These are phyloP conservation scores for Senna siamea DNA, from an alignment of 306 rosid species.

Conservation along the genomic window DNA sequence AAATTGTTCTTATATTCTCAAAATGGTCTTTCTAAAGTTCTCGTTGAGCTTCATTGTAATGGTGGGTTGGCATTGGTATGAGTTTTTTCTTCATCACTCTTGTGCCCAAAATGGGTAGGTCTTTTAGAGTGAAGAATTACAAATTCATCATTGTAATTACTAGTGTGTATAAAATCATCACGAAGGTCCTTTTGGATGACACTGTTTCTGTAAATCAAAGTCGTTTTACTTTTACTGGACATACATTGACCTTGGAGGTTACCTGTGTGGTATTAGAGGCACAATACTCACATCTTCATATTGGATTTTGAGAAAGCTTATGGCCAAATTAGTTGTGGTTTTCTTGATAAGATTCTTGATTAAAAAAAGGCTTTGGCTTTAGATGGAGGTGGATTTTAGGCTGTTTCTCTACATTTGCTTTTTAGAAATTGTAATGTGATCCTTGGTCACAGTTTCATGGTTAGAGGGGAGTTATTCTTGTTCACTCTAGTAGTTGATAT, in stretches of 20 bases:
- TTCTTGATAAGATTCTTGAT: not conserved
- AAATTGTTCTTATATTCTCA: not conserved
- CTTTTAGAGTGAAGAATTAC: not conserved
- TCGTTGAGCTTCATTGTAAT: not conserved
- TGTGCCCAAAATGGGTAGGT: not conserved
- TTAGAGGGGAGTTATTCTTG: not conserved
- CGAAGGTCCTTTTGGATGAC: slow-evolving; percentile 3
- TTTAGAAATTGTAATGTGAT: not conserved
- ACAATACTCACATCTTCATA: not conserved
- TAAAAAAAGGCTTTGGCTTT: not conserved
- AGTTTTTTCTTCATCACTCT: not conserved
- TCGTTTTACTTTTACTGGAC: not conserved
- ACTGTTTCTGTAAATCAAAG: not conserved
- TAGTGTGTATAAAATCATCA: not conserved
- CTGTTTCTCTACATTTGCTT: not conserved
- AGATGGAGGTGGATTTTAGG: not conserved
- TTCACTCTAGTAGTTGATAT: not conserved
- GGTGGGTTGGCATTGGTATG: not conserved
- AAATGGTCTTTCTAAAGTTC: not conserved
- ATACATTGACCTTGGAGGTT: not conserved
- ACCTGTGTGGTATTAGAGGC: not conserved
- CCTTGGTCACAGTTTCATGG: not conserved
- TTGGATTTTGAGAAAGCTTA: not conserved
- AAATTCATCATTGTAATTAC: not conserved
- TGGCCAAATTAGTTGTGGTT: not conserved